Conservation (phyloP, 805 yeast species). For the Zygoascus ofunaensis region DNA sequence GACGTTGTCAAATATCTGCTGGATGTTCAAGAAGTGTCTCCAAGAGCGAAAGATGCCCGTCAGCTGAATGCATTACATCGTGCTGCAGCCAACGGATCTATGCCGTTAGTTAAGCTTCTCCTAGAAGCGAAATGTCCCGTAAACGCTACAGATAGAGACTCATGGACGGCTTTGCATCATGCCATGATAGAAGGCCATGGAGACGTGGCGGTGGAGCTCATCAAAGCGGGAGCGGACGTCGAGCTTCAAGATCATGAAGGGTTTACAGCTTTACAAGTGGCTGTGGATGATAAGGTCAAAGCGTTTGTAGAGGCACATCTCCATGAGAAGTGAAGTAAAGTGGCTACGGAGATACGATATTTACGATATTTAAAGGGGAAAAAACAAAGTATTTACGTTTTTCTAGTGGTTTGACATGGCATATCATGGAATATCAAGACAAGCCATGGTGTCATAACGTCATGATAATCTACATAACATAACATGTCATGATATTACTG, state of each 20-base stretch:
- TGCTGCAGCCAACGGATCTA: constrained; percentile 72
- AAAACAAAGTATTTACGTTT: no score
- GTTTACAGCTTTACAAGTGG: constrained; percentile 44
- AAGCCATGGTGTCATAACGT: no score
- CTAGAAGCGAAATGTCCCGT: constrained; percentile 51
- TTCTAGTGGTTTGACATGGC: no score
- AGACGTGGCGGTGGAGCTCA: constrained; percentile 57
- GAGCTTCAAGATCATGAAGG: constrained; percentile 41
- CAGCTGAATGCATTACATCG: constrained; percentile 66
- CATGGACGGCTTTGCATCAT: constrained; percentile 85
- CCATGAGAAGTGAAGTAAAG: neutral
- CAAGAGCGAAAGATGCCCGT: constrained; percentile 55
- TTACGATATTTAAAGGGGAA: no score
- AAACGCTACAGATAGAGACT: constrained; percentile 56
- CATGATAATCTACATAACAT: no score
- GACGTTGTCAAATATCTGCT: constrained; percentile 48
- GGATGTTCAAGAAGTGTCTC: constrained; percentile 45
- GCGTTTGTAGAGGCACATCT: constrained; percentile 11
- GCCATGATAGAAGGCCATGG: constrained; percentile 87
- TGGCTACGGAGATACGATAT: neutral
- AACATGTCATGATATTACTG: no score
- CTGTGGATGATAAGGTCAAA: constrained; percentile 44
- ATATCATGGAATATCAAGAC: no score
- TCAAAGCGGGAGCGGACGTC: constrained; percentile 59
- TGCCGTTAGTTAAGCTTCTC: constrained; percentile 46